A percentile compares a stretch with the other conserved stretches of the same genome.
These are phyloP conservation scores for Nakaseomyces uthaithaninus DNA, from an alignment of 1,139 yeast genomes.

Conservation along the genomic window DNA sequence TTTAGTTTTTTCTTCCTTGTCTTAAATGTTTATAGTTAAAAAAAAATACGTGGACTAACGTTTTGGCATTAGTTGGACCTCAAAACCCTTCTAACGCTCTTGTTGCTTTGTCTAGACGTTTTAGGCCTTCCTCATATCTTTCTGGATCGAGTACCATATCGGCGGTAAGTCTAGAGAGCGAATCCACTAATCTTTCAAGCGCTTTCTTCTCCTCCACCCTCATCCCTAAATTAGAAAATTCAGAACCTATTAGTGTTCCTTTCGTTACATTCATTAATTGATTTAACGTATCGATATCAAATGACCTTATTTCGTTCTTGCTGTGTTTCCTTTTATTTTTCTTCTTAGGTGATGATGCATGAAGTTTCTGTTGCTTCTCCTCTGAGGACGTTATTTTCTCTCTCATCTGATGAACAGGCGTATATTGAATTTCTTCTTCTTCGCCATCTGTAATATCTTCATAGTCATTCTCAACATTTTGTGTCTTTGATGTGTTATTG, in stretches of 20 bases:
- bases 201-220: slow-evolving; percentile 71
- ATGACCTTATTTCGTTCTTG: slow-evolving; percentile 38
- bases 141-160: slow-evolving; percentile 82
- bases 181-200: slow-evolving; percentile 76
- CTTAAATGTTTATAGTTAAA: no score
- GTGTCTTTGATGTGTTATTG: slow-evolving; percentile 1
- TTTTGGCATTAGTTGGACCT: no score
- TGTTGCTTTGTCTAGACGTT: slow-evolving; percentile 69
- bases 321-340: slow-evolving; percentile 9
- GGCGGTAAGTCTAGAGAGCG: slow-evolving; percentile 73
- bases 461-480: slow-evolving; percentile 13
- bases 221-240: slow-evolving; percentile 64
- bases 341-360: slow-evolving; percentile 8
- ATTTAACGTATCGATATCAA: slow-evolving; percentile 51
- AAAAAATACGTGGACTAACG: no score
- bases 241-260: slow-evolving; percentile 39
- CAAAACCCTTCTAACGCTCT: slow-evolving; percentile 76
- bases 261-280: slow-evolving; percentile 55
- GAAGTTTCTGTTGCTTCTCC: slow-evolving; percentile 8
- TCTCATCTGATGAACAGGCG: slow-evolving; percentile 1
- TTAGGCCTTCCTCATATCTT: slow-evolving; percentile 72
- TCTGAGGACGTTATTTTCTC: slow-evolving; percentile 5
- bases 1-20: no score
- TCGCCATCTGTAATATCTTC: slow-evolving; percentile 13
- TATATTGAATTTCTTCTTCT: slow-evolving; percentile 9